Percentiles rank a stretch among this genome's conserved stretches.
Conservation (phyloP, 441 rosid species). For the Euphorbia schlechtendalii region DNA sequence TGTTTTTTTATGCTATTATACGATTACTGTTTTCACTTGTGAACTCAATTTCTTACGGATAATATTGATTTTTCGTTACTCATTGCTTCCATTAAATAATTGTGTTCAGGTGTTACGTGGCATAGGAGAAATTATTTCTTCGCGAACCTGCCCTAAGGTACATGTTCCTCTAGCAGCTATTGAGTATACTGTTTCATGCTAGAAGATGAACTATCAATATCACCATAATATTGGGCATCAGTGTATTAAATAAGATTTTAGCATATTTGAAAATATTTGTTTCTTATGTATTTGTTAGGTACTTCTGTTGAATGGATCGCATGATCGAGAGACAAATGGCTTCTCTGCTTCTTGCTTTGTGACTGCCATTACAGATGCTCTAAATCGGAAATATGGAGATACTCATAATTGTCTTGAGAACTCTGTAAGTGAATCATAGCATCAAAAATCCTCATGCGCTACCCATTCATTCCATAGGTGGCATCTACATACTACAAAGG, state of each 20-base stretch:
- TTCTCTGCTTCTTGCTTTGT: conserved; percentile 81
- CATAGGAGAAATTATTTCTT: conserved; percentile 80
- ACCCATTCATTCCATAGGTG: background rate
- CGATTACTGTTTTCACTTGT: background rate
- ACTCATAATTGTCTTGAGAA: conserved; percentile 54
- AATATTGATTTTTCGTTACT: background rate
- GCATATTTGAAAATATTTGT: conserved; percentile 4
- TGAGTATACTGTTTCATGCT: background rate
- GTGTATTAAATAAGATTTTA: background rate
- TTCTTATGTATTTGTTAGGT: conserved; percentile 37
- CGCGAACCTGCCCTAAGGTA: conserved; percentile 85
- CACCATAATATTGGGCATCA: background rate
- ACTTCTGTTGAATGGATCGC: conserved; percentile 69
- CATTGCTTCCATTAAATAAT: conserved; percentile 4
- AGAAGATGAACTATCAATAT: background rate
- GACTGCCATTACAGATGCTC: conserved; percentile 72
- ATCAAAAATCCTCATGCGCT: background rate
- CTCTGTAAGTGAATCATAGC: conserved; percentile 42
- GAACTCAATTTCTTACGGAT: background rate
- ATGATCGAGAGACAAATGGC: conserved; percentile 76
- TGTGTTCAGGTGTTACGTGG: conserved; percentile 72
- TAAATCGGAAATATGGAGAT: conserved; percentile 75
- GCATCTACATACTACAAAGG: background rate
- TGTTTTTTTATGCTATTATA: background rate
- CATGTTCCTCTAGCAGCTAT: background rate